Percentiles rank a stretch among this genome's conserved stretches.
phyloP scores from a whole-genome alignment of 1,284 basidiomycete genomes.

The Rhodofomes roseus region DNA sequence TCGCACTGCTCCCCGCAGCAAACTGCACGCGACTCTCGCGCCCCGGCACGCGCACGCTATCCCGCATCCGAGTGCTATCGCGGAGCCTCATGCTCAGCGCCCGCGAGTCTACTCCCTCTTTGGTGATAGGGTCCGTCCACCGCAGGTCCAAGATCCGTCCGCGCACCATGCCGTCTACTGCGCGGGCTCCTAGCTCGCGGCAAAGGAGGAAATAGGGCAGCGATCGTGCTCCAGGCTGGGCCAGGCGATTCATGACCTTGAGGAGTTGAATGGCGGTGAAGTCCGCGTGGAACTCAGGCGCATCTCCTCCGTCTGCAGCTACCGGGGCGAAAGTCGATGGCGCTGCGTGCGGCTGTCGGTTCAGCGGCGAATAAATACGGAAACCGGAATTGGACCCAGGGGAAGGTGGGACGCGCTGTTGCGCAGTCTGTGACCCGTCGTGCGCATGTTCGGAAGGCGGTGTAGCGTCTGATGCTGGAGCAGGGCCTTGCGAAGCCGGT shows the following conservation, averaged over 20 bases:
- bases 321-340: slow-evolving; percentile 20
- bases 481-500: slow-evolving; percentile 18
- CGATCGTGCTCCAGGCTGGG: slow-evolving; percentile 53
- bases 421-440: slow-evolving; percentile 47
- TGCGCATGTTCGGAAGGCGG: slow-evolving; percentile 14
- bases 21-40: slow-evolving; percentile 32
- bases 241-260: slow-evolving; percentile 70
- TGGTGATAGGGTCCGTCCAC: slow-evolving; percentile 69
- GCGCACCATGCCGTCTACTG: slow-evolving; percentile 79
- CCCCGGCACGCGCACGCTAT: slow-evolving; percentile 26
- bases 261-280: slow-evolving; percentile 72
- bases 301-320: slow-evolving; percentile 20
- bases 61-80: slow-evolving; percentile 24
- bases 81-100: slow-evolving; percentile 19
- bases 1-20: slow-evolving; percentile 34
- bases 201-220: slow-evolving; percentile 76
- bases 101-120: slow-evolving; percentile 27
- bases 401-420: slow-evolving; percentile 34
- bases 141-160: slow-evolving; percentile 70
- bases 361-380: slow-evolving; percentile 57
- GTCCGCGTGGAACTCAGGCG: slow-evolving; percentile 35
- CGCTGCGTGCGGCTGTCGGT: slow-evolving; percentile 36
- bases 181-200: slow-evolving; percentile 70
- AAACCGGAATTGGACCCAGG: slow-evolving; percentile 41
- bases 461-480: slow-evolving; percentile 7